Evolutionary conservation across 1,284 basidiomycete species (phyloP), one percentile per base, ranked within the genome.

Genomic region (Ceratobasidium sp.): DNA sequence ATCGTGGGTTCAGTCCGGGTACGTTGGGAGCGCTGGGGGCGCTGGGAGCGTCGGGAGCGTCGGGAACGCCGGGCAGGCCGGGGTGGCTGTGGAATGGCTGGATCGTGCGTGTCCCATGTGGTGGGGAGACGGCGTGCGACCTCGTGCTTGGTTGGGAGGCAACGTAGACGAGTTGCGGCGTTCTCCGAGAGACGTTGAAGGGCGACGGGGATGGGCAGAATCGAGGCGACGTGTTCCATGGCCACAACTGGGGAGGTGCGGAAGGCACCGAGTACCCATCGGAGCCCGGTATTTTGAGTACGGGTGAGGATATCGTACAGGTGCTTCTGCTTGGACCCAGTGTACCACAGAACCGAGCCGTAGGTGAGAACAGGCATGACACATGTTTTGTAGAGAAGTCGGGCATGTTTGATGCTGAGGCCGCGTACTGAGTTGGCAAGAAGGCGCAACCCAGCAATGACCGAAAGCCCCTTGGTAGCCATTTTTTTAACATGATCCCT

Each of bases 401-500:
- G 10, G 33, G 45, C 33, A 28, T 83, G 78, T 3, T 51, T 17
- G 4, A 82, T 82, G 8, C 77, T 77, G 0, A 86, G 80, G 1
- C 85, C 84, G 0, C 81, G 79, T 0, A 82, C 76, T 0, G 84
- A 84, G 80, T 86, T 86, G 2, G 83, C 82, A 0, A 86, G 82
- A 81, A 85, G 83, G 0, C 78, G 78, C 0, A 85, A 68, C 0
- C 81, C 80, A 8, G 60, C 69, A 2, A 84, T 79, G 0, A 82
- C 81, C 45, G 74, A 80, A 11, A 61, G 37, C 0, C 80, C 83
- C 26, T 80, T 79, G 3, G 74, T 78, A 0, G 80, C 78, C 39
- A 82, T 23, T 6, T 35, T 26, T 15, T 37, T 23, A 1, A 68
- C 53, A 33, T 78, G 76, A 8, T 49, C 35, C n/a, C 51, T 68